Percentiles rank a stretch among this genome's conserved stretches.
phyloP scores from a whole-genome alignment of 2,329 filamentous ascomycete genomes.

The Monosporascus sp. region DNA sequence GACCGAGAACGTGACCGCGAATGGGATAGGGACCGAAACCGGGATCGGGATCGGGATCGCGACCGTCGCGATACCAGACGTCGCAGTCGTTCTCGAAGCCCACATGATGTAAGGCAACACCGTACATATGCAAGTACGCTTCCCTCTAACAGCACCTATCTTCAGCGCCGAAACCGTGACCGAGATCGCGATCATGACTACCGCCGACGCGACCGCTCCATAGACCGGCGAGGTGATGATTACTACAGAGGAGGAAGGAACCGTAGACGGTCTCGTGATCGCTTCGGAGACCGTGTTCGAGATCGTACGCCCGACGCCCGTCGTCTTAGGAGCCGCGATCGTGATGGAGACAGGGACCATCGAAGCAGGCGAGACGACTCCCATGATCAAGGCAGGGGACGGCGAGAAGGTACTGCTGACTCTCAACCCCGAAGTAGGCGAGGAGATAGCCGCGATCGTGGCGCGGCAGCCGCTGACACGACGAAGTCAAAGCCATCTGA shows the following conservation, averaged over 20 bases:
- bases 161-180: constrained; percentile 54
- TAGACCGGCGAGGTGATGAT: constrained; percentile 62
- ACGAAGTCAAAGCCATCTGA: constrained; percentile 47
- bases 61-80: constrained; percentile 38
- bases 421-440: constrained; percentile 60
- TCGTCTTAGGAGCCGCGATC: constrained; percentile 59
- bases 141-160: constrained; percentile 33
- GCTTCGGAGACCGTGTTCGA: constrained; percentile 44
- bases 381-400: constrained; percentile 57
- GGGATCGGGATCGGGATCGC: constrained; percentile 41
- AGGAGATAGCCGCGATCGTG: constrained; percentile 54
- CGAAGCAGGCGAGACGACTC: constrained; percentile 69
- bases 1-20: constrained; percentile 31
- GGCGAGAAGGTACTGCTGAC: constrained; percentile 67
- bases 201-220: constrained; percentile 64
- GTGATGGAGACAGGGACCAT: constrained; percentile 49
- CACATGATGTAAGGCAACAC: constrained; percentile 48
- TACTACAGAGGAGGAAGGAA: constrained; percentile 51
- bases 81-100: constrained; percentile 57
- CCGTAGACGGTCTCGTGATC: constrained; percentile 58
- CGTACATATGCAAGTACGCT: constrained; percentile 13
- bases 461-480: constrained; percentile 44
- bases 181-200: constrained; percentile 49
- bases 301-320: constrained; percentile 54
- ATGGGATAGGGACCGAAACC: neutral